Base-by-base conservation (phyloP, 768 basidiomycete genomes). In the Psilocybe sp. region DNA sequence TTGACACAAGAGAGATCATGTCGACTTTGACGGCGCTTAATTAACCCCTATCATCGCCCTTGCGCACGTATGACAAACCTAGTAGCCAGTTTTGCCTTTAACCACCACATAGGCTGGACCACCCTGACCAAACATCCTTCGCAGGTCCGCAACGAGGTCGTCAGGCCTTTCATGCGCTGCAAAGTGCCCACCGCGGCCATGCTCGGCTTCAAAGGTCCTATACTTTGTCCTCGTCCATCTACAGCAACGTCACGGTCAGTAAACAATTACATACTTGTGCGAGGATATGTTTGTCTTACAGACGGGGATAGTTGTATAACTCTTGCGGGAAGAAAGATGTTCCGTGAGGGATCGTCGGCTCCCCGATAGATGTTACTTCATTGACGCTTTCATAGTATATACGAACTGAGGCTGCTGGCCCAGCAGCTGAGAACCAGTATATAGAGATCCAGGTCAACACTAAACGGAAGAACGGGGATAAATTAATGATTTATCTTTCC, bases 371-470 rank as follows among this genome's bases (percentile, higher is more conserved):
- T 15, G 45, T 43, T 36, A 58, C 55, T 14, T 53, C 60, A 31
- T 63, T 64, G 23, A 42, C 49, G 32, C 58, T 51, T 55, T 85
- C 84, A 56, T 77, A 84, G 61, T 85, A 86, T 23, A 84, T 81
- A 7, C 82, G 69, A 5, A 75, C 14, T 0, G 83, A 78, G 1
- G 84, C 80, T 1, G 79, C 70, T 4, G 84, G 82, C 0, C 83
- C 81, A 0, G 77, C 72, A 8, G 73, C 70, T 2, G 82, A 83
- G 64, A 83, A 82, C 71, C 72, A 77, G 57, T 78, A 82, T 5
- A 82, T 67, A 1, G 80, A 82, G 5, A 81, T 60, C 81, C 82
- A 85, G 0, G 79, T 81, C 28, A 85, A 55, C 1, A 84, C 82
- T 83, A 53, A 15, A 16, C 18, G 15, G 7, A 9, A 12, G 14